Conservation (phyloP, 2,329 filamentous ascomycete species). For the Mycocentrospora acerina region DNA sequence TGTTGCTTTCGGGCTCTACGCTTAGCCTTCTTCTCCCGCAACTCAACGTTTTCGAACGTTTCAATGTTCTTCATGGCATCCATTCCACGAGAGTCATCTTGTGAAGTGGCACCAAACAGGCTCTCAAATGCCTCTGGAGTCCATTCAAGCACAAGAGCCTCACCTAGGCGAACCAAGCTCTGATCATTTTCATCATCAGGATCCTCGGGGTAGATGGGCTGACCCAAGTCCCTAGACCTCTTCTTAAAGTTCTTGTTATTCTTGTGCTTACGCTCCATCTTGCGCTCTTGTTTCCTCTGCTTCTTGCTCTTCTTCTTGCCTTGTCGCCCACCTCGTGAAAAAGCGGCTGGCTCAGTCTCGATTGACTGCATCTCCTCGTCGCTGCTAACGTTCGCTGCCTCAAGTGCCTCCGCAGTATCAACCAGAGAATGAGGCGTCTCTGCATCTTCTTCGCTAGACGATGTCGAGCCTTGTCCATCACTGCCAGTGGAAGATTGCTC, state of each 20-base stretch:
- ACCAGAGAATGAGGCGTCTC: slow-evolving; percentile 29
- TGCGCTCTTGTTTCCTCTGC: slow-evolving; percentile 30
- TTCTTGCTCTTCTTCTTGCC: slow-evolving; percentile 39
- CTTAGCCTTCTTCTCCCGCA: slow-evolving; percentile 63
- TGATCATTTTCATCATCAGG: slow-evolving; percentile 51
- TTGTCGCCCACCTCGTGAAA: slow-evolving; percentile 29
- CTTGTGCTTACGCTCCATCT: slow-evolving; percentile 29
- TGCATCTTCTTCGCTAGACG: slow-evolving; percentile 40
- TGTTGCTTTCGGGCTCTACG: slow-evolving; percentile 68
- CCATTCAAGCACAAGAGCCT: slow-evolving; percentile 90
- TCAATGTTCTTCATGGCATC: slow-evolving; percentile 60
- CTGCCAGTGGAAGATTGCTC: slow-evolving; percentile 32
- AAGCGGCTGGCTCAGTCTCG: slow-evolving; percentile 21
- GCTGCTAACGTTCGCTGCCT: slow-evolving; percentile 36
- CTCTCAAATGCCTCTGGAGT: slow-evolving; percentile 66
- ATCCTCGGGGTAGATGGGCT: slow-evolving; percentile 32
- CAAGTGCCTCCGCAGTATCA: slow-evolving; percentile 27
- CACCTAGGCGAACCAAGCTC: slow-evolving; percentile 74
- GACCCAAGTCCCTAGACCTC: slow-evolving; percentile 33
- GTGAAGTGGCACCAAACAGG: slow-evolving; percentile 60
- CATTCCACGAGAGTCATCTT: slow-evolving; percentile 58
- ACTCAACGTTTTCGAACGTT: slow-evolving; percentile 59
- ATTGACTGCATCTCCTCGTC: slow-evolving; percentile 39
- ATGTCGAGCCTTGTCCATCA: slow-evolving; percentile 15
- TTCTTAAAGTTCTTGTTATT: slow-evolving; percentile 40